Conservation (phyloP, 2,329 filamentous ascomycete species). For the Eutypa lata region DNA sequence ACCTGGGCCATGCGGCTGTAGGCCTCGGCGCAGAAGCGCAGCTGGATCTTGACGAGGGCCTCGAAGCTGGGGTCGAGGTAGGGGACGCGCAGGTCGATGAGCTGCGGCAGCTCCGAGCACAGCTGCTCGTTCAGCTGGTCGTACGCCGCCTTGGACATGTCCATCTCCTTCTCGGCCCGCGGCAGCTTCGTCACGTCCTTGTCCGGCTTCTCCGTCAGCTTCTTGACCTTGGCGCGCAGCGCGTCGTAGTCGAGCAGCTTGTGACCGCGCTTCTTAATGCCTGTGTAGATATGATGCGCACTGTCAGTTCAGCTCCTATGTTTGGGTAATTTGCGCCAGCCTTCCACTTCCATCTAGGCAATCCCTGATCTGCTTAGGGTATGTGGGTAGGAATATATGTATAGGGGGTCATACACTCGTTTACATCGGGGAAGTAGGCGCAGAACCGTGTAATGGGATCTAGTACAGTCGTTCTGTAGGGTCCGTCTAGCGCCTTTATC, state of each 20-base stretch:
- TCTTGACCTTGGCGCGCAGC: conserved; percentile 93
- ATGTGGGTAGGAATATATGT: not conserved
- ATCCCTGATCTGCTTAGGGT: not conserved
- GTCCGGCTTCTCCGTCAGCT: conserved; percentile 95
- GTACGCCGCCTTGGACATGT: conserved; percentile 89
- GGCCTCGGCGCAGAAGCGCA: conserved; percentile 95
- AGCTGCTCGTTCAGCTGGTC: conserved; percentile 97
- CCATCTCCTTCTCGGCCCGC: conserved; percentile 91
- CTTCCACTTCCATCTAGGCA: too few relatives aligned
- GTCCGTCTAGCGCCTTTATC: conserved; percentile 95
- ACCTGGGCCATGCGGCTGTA: conserved; percentile 99
- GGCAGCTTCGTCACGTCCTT: conserved; percentile 97
- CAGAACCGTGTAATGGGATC: conserved; percentile 96
- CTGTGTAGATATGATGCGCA: conserved; percentile 33
- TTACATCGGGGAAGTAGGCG: conserved; percentile 97
- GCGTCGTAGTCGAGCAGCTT: conserved; percentile 98
- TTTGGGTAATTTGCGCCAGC: too few relatives aligned
- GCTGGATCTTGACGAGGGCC: conserved; percentile 96
- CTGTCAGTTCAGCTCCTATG: not conserved
- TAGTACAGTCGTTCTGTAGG: conserved; percentile 90
- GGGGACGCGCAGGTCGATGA: conserved; percentile 94
- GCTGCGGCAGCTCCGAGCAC: conserved; percentile 85
- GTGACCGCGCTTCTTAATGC: conserved; percentile 97
- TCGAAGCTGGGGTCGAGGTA: conserved; percentile 97
- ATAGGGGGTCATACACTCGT: conserved; percentile 67